Base-by-base conservation (phyloP, 345 rosid species). In the Pistacia vera region DNA sequence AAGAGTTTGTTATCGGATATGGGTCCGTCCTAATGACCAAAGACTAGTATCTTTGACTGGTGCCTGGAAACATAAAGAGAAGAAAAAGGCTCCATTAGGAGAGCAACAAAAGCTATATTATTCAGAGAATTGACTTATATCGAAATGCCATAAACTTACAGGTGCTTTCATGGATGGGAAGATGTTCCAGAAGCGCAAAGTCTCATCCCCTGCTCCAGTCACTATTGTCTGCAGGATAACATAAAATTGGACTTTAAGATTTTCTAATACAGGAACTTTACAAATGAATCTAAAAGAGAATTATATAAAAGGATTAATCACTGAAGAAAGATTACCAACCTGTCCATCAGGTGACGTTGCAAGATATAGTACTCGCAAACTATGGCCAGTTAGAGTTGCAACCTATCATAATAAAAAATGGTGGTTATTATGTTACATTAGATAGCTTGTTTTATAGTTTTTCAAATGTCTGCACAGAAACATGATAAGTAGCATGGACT, bases 121-220 rank as follows among this genome's bases (percentile, higher is more conserved):
- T 41, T 35, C 5, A n/a, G 41, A 11, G 17, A 12, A 3, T 22
- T n/a, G n/a, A 16, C 20, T 18, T 65, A 6, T 18, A 33, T n/a
- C 52, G 14, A 58, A 64, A 57, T 22, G 38, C 49, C 2, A 3
- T 33, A 56, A 20, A 51, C 91, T 77, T 77, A 95, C 99, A 59
- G 88, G 93, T 62, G 93, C 54, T 85, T 90, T 93, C 58, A 87
- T 82, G 11, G 97, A 93, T 14, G 99, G 99, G 82, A 93, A 96
- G 64, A 93, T 86, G 60, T 93, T 91, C 98, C 99, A 93, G 81
- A 96, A 96, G 59, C 99, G 78, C 71, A 96, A 70, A 14, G 97
- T 96, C 85, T 96, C 99, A 63, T 96, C 99, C 63, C 99, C 99
- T 58, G 99, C 99, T 79, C 99, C 98, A 0, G 97, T 96, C 72